Percentiles rank a stretch among this genome's conserved stretches.
Conservation (phyloP, 148 eudicot species). For the Drosera capensis region DNA sequence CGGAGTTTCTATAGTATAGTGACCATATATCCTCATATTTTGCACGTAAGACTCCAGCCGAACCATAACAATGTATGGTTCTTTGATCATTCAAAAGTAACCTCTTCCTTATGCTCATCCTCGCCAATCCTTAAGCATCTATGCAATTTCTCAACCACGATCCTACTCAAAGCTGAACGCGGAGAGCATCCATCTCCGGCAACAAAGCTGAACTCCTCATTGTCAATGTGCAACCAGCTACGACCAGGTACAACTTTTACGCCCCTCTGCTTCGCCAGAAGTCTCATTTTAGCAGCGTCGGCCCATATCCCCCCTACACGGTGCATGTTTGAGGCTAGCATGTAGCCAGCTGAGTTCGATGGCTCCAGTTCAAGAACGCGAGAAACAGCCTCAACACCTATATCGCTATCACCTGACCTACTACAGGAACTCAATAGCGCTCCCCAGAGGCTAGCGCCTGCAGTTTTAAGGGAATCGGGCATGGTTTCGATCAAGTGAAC, state of each 20-base stretch:
- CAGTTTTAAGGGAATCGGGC: slow-evolving; percentile 25
- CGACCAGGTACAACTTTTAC: slow-evolving; percentile 42
- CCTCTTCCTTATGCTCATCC: slow-evolving; percentile 6
- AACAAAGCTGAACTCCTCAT: slow-evolving; percentile 34
- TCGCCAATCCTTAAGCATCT: slow-evolving; percentile 26
- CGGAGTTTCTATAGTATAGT: too few species aligned
- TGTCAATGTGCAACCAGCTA: slow-evolving; percentile 42
- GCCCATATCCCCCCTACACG: slow-evolving; percentile 52
- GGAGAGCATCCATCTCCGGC: slow-evolving; percentile 38
- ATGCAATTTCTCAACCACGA: slow-evolving; percentile 31
- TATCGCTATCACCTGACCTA: slow-evolving; percentile 20
- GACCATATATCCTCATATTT: too few species aligned
- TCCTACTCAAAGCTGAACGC: slow-evolving; percentile 15
- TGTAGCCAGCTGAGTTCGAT: slow-evolving; percentile 42
- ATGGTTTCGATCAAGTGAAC: slow-evolving; percentile 31
- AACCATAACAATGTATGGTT: too few species aligned
- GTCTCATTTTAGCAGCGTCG: slow-evolving; percentile 46
- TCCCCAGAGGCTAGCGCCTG: slow-evolving; percentile 61
- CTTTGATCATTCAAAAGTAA: background rate
- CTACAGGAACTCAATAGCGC: slow-evolving; percentile 62
- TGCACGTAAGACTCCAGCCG: too few species aligned
- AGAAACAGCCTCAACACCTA: slow-evolving; percentile 30
- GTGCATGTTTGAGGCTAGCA: slow-evolving; percentile 54
- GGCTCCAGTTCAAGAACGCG: slow-evolving; percentile 62
- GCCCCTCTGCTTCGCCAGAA: slow-evolving; percentile 44